Conservation (phyloP, 352 stramenopile genomes). For the Phytophthora aleatoria region DNA sequence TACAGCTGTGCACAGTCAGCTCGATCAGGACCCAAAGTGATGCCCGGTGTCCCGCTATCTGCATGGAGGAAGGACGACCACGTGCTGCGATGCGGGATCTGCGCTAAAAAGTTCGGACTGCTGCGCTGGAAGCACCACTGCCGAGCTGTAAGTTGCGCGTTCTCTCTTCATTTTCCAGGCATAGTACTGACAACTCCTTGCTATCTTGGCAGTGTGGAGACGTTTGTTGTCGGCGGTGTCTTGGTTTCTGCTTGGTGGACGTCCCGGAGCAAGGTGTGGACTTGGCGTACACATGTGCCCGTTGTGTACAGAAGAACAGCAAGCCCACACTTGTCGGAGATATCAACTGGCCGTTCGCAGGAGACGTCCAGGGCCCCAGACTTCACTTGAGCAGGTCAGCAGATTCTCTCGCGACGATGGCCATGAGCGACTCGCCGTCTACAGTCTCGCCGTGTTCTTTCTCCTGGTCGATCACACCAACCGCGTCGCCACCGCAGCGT, state of each 20-base stretch:
- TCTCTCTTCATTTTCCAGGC: background rate
- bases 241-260: conserved; percentile 74
- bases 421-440: conserved; percentile 26
- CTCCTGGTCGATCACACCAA: conserved; percentile 44
- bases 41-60: conserved; percentile 54
- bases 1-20: conserved; percentile 36
- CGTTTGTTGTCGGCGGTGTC: conserved; percentile 68
- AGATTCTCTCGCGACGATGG: conserved; percentile 30
- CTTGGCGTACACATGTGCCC: conserved; percentile 66
- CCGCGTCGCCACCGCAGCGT: conserved; percentile 29
- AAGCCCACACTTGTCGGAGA: conserved; percentile 54
- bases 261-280: conserved; percentile 66
- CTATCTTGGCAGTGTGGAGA: conserved; percentile 59
- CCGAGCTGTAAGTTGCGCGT: conserved; percentile 50
- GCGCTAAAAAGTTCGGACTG: conserved; percentile 68
- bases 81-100: conserved; percentile 57
- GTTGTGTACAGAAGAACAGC: conserved; percentile 62
- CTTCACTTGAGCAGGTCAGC: conserved; percentile 29
- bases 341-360: conserved; percentile 50
- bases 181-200: conserved; percentile 22
- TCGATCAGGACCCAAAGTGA: conserved; percentile 41
- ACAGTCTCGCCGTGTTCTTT: conserved; percentile 39
- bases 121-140: conserved; percentile 75
- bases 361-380: conserved; percentile 30
- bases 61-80: conserved; percentile 60